Evolutionary conservation across 2,329 filamentous ascomycete species (phyloP).

Genomic region (Colletotrichum godetiae): DNA sequence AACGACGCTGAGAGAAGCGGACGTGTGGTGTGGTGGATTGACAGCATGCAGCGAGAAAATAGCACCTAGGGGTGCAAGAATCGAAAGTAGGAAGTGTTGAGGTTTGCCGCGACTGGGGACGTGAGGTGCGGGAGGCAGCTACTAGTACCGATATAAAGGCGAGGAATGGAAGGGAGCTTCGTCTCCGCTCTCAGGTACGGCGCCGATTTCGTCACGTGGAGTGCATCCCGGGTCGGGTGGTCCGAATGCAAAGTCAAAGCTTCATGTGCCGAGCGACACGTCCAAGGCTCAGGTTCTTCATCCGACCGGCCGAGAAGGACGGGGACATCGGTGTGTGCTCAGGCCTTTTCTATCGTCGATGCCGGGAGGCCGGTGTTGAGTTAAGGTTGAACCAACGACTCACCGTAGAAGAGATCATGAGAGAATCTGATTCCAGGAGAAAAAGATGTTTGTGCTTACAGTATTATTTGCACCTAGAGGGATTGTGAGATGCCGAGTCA

Average conservation of each 20-base stretch:
- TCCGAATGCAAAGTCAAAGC: slow-evolving; percentile 25
- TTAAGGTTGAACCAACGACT: neutral
- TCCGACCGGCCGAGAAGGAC: neutral
- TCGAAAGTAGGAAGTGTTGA: slow-evolving; percentile 5
- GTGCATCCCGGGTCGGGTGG: neutral
- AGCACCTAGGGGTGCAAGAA: neutral
- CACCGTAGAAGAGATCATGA: neutral
- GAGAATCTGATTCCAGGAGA: neutral
- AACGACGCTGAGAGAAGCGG: neutral
- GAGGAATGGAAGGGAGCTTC: neutral
- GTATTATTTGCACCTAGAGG: neutral
- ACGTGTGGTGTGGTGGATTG: slow-evolving; percentile 9
- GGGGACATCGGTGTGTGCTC: neutral
- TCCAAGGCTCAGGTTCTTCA: neutral
- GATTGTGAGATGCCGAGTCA: neutral
- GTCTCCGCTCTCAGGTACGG: neutral
- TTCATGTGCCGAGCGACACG: neutral
- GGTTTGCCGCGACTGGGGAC: neutral
- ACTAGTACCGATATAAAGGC: neutral
- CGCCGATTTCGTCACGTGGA: slow-evolving; percentile 18
- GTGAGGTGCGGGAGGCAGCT: neutral
- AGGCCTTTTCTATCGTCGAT: neutral
- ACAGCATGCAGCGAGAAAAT: slow-evolving; percentile 29
- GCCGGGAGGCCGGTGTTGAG: neutral
- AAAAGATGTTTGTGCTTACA: neutral